Conservation (phyloP, 371 early-diverging fungal species). For the Chytridium lagenaria region DNA sequence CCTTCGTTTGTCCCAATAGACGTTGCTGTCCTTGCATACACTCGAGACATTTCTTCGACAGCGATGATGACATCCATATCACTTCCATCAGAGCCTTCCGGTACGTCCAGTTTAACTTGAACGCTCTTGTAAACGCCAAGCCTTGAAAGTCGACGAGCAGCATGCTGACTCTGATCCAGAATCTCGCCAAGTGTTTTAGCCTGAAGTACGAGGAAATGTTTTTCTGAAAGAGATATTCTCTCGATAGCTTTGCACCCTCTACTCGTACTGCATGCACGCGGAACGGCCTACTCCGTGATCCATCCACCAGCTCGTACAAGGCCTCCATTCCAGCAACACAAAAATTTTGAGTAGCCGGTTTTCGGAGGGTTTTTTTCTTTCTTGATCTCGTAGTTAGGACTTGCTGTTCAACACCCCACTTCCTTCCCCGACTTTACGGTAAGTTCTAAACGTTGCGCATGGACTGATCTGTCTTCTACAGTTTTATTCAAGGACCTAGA, state of each 20-base stretch:
- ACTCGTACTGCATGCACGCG: constrained; percentile 41
- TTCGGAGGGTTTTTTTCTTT: constrained; percentile 4
- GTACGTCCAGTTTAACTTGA: constrained; percentile 67
- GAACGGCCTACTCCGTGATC: constrained; percentile 25
- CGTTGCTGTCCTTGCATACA: constrained; percentile 80
- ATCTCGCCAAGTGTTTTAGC: constrained; percentile 72
- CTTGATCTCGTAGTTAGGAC: too few species aligned
- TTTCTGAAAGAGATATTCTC: constrained; percentile 28
- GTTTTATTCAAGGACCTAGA: too few species aligned
- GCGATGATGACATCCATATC: constrained; percentile 70
- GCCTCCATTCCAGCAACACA: not conserved
- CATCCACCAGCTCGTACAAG: constrained; percentile 18
- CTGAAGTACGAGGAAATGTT: constrained; percentile 42
- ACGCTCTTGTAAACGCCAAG: constrained; percentile 80
- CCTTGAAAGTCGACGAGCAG: constrained; percentile 66
- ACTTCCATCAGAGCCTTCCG: constrained; percentile 50
- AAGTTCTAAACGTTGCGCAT: too few species aligned
- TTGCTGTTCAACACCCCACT: not conserved
- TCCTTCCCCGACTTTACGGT: not conserved
- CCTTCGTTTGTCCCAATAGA: constrained; percentile 85
- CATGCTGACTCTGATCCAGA: constrained; percentile 65
- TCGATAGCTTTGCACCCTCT: constrained; percentile 43
- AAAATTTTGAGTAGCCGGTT: not conserved
- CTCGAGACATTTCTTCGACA: constrained; percentile 72
- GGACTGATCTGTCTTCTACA: too few species aligned